phyloP scores from a whole-genome alignment of 129 eudicot genomes.

The Pseudognaphalium luteoalbum region DNA sequence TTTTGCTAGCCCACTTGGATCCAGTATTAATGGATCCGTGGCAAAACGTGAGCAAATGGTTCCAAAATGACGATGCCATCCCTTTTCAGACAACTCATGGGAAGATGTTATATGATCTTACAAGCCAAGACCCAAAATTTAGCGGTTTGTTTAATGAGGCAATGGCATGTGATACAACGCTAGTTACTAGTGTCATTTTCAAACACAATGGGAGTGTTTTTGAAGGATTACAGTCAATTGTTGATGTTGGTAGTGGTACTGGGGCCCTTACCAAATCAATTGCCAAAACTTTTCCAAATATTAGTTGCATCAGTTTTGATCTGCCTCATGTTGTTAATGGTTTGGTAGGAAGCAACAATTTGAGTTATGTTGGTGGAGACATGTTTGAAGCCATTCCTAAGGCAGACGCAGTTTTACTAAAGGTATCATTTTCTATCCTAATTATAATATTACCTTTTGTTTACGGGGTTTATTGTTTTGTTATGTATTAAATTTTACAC shows the following conservation, averaged over 20 bases:
- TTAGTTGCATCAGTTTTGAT: conserved; percentile 25
- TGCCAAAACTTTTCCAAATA: conserved; percentile 25
- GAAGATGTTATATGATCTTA: conserved; percentile 8
- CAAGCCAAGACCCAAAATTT: conserved; percentile 14
- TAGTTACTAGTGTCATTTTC: conserved; percentile 23
- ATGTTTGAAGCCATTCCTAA: conserved; percentile 28
- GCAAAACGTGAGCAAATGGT: conserved; percentile 32
- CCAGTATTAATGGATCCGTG: conserved; percentile 24
- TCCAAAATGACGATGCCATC: background rate
- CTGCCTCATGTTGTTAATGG: conserved; percentile 35
- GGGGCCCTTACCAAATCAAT: conserved; percentile 10
- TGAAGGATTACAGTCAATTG: conserved; percentile 30
- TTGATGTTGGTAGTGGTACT: conserved; percentile 41
- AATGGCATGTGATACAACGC: conserved; percentile 37
- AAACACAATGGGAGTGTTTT: conserved; percentile 3
- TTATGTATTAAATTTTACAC: too few species aligned
- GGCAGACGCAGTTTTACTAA: conserved; percentile 17
- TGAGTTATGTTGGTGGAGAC: conserved; percentile 30
- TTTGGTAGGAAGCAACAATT: conserved; percentile 16
- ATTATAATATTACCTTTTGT: too few species aligned
- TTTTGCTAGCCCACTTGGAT: conserved; percentile 22
- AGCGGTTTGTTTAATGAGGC: conserved; percentile 31
- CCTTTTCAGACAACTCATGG: conserved; percentile 26
- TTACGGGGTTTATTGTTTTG: too few species aligned
- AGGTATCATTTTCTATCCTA: conserved; percentile 3